A percentile compares a stretch with the other conserved stretches of the same genome.
Conservation (phyloP, 2,329 filamentous ascomycete genomes). For the Penicillium hordei region DNA sequence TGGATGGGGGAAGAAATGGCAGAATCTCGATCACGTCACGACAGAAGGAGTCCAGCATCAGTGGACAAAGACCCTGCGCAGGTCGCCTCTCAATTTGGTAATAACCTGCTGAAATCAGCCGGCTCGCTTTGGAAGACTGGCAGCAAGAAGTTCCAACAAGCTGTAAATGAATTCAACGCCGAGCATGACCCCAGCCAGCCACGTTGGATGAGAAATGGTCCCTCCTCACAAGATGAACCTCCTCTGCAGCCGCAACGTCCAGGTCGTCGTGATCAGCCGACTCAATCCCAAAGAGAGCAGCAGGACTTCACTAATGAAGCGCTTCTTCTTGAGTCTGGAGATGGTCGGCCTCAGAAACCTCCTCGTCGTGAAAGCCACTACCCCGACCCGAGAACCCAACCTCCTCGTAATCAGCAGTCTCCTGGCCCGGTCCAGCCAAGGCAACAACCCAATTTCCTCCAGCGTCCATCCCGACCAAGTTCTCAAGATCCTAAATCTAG, state of each 20-base stretch:
- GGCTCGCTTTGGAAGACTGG: conserved; percentile 94
- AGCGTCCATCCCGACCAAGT: conserved; percentile 45
- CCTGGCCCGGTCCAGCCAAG: conserved; percentile 25
- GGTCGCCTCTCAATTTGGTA: conserved; percentile 78
- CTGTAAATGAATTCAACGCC: conserved; percentile 77
- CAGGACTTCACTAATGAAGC: conserved; percentile 60
- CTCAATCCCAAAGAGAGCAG: conserved; percentile 20
- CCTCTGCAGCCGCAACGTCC: conserved; percentile 16
- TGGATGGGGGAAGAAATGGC: conserved; percentile 61
- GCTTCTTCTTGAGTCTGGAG: conserved; percentile 36
- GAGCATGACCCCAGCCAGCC: conserved; percentile 78
- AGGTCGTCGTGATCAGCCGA: conserved; percentile 24
- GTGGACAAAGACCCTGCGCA: conserved; percentile 74
- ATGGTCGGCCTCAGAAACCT: conserved; percentile 30
- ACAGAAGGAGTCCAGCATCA: conserved; percentile 42
- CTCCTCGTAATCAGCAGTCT: conserved; percentile 25
- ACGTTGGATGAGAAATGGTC: conserved; percentile 88
- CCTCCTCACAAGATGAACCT: conserved; percentile 26
- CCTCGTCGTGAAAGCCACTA: conserved; percentile 27
- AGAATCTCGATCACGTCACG: conserved; percentile 26
- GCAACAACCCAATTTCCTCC: conserved; percentile 56
- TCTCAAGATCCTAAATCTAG: conserved; percentile 56
- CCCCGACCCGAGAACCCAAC: conserved; percentile 18
- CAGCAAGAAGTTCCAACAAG: conserved; percentile 89
- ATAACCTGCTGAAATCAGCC: conserved; percentile 84